phyloP scores from a whole-genome alignment of 768 basidiomycete genomes.

The Pleurotus giganteus region DNA sequence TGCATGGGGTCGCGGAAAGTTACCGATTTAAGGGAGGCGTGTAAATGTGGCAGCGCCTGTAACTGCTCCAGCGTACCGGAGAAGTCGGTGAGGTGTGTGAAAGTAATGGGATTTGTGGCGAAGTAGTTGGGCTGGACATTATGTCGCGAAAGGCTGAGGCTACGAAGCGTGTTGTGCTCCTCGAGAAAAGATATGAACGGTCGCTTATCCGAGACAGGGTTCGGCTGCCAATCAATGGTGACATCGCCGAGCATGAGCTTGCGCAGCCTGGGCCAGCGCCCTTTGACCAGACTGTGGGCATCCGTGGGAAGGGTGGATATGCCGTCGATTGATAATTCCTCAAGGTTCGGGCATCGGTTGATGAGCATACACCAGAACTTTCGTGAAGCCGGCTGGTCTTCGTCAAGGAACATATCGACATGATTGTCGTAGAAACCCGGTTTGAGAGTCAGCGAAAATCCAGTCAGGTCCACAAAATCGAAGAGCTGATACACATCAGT shows the following conservation, averaged over 20 bases:
- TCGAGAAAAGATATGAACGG: slow-evolving; percentile 71
- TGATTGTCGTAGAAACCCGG: slow-evolving; percentile 63
- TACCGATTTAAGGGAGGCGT: slow-evolving; percentile 50
- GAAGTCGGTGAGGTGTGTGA: slow-evolving; percentile 55
- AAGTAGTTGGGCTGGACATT: slow-evolving; percentile 55
- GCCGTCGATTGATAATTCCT: slow-evolving; percentile 60
- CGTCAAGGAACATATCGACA: slow-evolving; percentile 52
- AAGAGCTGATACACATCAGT: slow-evolving; percentile 47
- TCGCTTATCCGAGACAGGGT: slow-evolving; percentile 40
- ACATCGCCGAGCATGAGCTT: slow-evolving; percentile 65
- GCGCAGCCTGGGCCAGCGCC: slow-evolving; percentile 66
- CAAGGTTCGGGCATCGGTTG: slow-evolving; percentile 58
- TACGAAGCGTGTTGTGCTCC: slow-evolving; percentile 53
- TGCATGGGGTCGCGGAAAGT: slow-evolving; percentile 64
- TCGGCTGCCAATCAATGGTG: slow-evolving; percentile 52
- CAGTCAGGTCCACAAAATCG: slow-evolving; percentile 60
- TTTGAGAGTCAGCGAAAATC: slow-evolving; percentile 62
- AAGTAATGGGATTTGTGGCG: slow-evolving; percentile 38
- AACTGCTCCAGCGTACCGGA: slow-evolving; percentile 67
- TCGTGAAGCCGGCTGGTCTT: slow-evolving; percentile 48
- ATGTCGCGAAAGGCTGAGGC: slow-evolving; percentile 49
- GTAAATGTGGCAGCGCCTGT: slow-evolving; percentile 54
- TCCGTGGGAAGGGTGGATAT: slow-evolving; percentile 53
- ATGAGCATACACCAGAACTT: slow-evolving; percentile 74
- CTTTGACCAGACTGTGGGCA: slow-evolving; percentile 51